Evolutionary conservation across 371 early-diverging fungal species (phyloP).

Genomic region (Blastocladiella emersonii): DNA sequence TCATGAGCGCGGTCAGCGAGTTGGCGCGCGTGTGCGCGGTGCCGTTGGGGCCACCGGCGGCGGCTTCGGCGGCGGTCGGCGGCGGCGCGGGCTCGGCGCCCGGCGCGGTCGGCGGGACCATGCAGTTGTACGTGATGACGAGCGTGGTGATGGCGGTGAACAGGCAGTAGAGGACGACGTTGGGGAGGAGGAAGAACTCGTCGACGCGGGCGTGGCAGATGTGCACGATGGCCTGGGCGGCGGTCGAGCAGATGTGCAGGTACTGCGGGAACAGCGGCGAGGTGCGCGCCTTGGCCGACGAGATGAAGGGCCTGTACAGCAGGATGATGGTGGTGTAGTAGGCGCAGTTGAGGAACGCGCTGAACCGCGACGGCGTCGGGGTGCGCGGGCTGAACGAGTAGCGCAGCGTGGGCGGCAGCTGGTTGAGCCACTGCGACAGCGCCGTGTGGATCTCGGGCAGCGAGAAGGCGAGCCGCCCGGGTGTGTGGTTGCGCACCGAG

Average conservation of each 20-base stretch:
- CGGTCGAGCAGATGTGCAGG: constrained; percentile 1
- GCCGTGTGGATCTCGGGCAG: constrained; percentile 2
- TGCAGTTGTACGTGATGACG: background rate
- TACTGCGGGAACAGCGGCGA: constrained; percentile 2
- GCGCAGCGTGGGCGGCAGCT: background rate
- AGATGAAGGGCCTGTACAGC: background rate
- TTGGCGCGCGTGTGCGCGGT: background rate
- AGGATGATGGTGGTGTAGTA: constrained; percentile 2
- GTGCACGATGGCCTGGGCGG: background rate
- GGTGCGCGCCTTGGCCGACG: background rate
- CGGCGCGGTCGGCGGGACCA: background rate
- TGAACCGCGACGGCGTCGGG: constrained; percentile 1
- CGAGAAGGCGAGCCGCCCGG: background rate
- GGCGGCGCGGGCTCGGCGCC: background rate
- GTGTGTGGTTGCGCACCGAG: background rate
- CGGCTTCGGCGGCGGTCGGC: no score
- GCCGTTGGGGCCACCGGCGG: background rate
- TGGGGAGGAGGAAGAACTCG: background rate
- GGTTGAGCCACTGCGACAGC: background rate
- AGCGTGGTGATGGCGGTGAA: background rate
- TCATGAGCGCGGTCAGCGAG: constrained; percentile 3
- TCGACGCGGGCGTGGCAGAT: constrained; percentile 1
- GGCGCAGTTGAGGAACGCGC: background rate
- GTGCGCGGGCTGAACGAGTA: background rate
- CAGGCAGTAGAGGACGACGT: background rate